Base-by-base conservation (phyloP, 2,329 filamentous ascomycete genomes). In the Hypoxylon sp. region DNA sequence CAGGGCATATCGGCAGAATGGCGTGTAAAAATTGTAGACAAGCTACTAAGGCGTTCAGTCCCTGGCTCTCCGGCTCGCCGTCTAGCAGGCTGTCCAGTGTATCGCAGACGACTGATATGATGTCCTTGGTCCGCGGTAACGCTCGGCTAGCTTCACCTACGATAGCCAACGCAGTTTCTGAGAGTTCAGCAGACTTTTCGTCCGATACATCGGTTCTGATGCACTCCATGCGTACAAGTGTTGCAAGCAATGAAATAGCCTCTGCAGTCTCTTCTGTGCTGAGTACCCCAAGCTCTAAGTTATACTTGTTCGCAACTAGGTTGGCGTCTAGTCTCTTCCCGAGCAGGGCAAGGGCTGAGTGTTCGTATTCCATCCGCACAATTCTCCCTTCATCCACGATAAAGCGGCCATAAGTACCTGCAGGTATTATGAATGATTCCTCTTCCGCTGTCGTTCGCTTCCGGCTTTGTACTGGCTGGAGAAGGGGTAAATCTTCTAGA, bases 21-120 rank as follows among this genome's bases (percentile, higher is more conserved):
- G 91, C 89, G 72, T 91, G 87, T 38, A 97, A 82, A 74, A 98
- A 98, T 58, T 93, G 90, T 21, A 94, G 81, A 76, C 93, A 97
- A 23, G 92, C 89, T 10, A 84, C 82, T 61, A 90, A 78, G 51
- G 94, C 86, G 1, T 90, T 84, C 28, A 97, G 84, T 36, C 89
- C 87, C 45, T 90, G 80, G 10, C 89, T 87, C 43, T 90, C 89
- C n/a, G 87, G 77, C 17, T 88, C 86, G 46, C 88, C 87, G 45
- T 91, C 87, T 69, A 89, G 84, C 60, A 86, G 85, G 63, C 85
- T 85, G 72, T 98, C 96, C 72, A 98, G 90, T 1, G 95, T 93
- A 67, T 97, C 91, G 72, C 94, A 92, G 28, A 98, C 83, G 45
- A 98, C 87, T 10, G 88, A 89, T 57, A 97, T 86, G 57, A 98